Conservation (phyloP, 108 stramenopile species). For the Cyclostephanos invisitatus region DNA sequence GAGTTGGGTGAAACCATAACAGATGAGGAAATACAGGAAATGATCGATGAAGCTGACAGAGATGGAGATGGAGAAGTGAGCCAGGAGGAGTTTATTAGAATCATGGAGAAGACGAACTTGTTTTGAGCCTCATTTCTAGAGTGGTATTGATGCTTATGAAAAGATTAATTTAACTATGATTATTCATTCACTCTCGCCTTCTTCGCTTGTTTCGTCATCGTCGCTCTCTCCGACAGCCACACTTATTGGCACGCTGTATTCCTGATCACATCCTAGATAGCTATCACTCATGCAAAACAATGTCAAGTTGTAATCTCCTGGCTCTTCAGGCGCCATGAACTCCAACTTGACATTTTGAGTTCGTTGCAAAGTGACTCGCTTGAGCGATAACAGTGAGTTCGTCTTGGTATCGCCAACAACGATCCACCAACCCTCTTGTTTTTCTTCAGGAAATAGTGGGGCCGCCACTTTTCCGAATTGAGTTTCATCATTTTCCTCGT, state of each 20-base stretch:
- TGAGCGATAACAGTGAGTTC: conserved; percentile 91
- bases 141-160: too few species aligned
- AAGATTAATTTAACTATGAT: not conserved
- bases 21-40: conserved; percentile 90
- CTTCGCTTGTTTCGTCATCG: conserved; percentile 62
- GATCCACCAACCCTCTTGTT: conserved; percentile 97
- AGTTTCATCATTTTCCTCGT: conserved; percentile 77
- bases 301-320: conserved; percentile 91
- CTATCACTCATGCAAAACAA: conserved; percentile 98
- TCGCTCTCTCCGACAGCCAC: conserved; percentile 76
- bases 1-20: conserved; percentile 89
- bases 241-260: conserved; percentile 85
- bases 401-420: conserved; percentile 90
- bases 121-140: conserved; percentile 12
- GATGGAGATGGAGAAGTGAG: conserved; percentile 75
- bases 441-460: conserved; percentile 88
- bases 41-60: conserved; percentile 86
- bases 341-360: conserved; percentile 79
- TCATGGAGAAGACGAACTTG: conserved; percentile 85
- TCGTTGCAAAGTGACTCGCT: conserved; percentile 82
- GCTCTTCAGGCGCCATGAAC: conserved; percentile 93
- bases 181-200: conserved; percentile 47
- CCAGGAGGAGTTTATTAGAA: conserved; percentile 84
- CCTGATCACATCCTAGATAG: conserved; percentile 97
- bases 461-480: conserved; percentile 81